Base-by-base conservation (phyloP, 2,329 filamentous ascomycete genomes). In the Aspergillus cejpii region DNA sequence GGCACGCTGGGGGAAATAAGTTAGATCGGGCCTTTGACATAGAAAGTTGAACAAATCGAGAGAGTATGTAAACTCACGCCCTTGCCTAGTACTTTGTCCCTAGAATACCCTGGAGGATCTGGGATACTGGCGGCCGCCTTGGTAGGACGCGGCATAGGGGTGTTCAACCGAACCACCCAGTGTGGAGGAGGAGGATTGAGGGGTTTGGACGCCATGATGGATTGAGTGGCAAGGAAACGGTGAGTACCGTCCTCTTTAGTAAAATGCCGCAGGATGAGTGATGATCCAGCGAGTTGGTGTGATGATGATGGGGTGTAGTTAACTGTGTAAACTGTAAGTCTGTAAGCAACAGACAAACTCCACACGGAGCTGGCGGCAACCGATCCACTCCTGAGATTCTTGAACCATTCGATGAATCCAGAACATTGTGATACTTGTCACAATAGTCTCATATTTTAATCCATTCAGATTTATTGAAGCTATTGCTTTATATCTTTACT, bases 21-120 rank as follows among this genome's bases (percentile, higher is more conserved):
- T 34, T 12, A 34, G 15, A 19, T 20, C 11, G 31, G 14, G 10
- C n/a, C n/a, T n/a, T n/a, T n/a, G n/a, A n/a, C n/a, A n/a, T n/a
- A n/a, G n/a, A n/a, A n/a, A n/a, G n/a, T n/a, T n/a, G n/a, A n/a
- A n/a, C n/a, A n/a, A n/a, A n/a, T n/a, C n/a, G n/a, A n/a, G n/a
- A n/a, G n/a, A n/a, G n/a, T n/a, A n/a, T n/a, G n/a, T n/a, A n/a
- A 27, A 43, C 24, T 33, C 43, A 53, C 49, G 15, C 43, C 49
- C 44, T 77, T 78, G 57, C 73, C 68, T 40, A 70, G 62, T 20
- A 63, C 49, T 53, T 63, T 48, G 69, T 63, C 59, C 68, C 80
- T 63, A 66, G 81, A 81, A 73, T 83, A 97, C 62, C 92, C 91
- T 43, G 87, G 87, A 39, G 92, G 92, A 66, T 98, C 90, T 47